Evolutionary conservation across 176 grass and related monocot species (phyloP), one percentile per base, ranked within the genome.

Genomic region (Guadua angustifolia): DNA sequence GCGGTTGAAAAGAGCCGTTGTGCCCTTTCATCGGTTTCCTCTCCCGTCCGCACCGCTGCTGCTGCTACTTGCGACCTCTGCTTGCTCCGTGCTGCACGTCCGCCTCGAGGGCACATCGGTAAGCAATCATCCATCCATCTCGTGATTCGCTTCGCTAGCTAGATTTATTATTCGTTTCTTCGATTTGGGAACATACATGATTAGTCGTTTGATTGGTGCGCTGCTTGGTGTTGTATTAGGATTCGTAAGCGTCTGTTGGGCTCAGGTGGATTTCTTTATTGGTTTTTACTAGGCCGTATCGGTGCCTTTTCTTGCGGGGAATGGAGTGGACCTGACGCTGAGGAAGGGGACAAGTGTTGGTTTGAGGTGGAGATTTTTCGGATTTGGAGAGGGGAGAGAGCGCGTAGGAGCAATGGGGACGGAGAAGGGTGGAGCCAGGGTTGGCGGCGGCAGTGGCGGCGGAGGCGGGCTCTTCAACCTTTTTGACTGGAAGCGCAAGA

Each of bases 401-500:
- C 1, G 12, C 8, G 11, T 33, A 61, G 56, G 6, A 56, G 35
- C 79, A 40, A 94, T 97, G 92, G 81, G 86, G 65, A 63, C 83
- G 57, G 88, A 94, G 66, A 92, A 71, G 45, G 95, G 90, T 53
- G 78, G 86, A 58, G 79, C 84, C 5, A 91, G 85, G 68, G 59
- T 88, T 66, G 50, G 63, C 53, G 81, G 80, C 1, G 73, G 73
- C 7, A 63, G 71, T 22, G 82, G 82, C 25, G 76, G 43, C 6
- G 69, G 69, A 29, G 73, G 86, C 14, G 88, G 88, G n/a, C 85
- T 97, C 70, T 92, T 92, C 81, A 86, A 97, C 79, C 75, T 97
- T 36, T 94, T 97, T 12, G 92, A 92, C 77, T 92, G 92, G 88
- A 97, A 92, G 55, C 79, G 90, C 21, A 97, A 97, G 69, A 94